These are phyloP conservation scores for Priceomyces fermenticarens DNA, from an alignment of 805 yeast species.

Conservation along the genomic window DNA sequence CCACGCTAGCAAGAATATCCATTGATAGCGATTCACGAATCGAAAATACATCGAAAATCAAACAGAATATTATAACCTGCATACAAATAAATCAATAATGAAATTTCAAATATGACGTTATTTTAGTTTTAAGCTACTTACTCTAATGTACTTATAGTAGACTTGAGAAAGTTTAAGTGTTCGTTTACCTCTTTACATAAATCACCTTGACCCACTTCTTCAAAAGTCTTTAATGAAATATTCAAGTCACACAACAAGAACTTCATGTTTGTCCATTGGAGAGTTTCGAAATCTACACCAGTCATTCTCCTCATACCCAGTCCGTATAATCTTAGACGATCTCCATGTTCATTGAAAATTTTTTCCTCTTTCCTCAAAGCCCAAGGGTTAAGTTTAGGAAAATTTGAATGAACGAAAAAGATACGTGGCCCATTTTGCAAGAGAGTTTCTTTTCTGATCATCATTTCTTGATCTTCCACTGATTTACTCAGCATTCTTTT, in stretches of 20 bases:
- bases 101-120: neutral
- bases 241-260: slow-evolving; percentile 51
- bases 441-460: slow-evolving; percentile 5
- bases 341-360: slow-evolving; percentile 39
- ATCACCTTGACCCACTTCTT: slow-evolving; percentile 35
- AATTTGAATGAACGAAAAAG: slow-evolving; percentile 63
- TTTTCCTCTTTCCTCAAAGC: slow-evolving; percentile 41
- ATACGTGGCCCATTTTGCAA: slow-evolving; percentile 22
- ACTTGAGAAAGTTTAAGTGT: slow-evolving; percentile 43
- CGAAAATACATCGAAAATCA: neutral
- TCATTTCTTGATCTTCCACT: slow-evolving; percentile 6
- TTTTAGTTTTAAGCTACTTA: slow-evolving; percentile 5
- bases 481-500: slow-evolving; percentile 3
- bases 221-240: slow-evolving; percentile 43
- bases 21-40: neutral
- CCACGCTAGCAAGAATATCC: neutral
- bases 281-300: slow-evolving; percentile 56
- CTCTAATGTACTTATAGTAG: slow-evolving; percentile 36
- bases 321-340: slow-evolving; percentile 58
- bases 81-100: neutral
- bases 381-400: slow-evolving; percentile 67
- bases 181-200: slow-evolving; percentile 50
- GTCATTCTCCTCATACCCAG: slow-evolving; percentile 49
- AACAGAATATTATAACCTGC: neutral
- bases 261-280: slow-evolving; percentile 60